phyloP scores from a whole-genome alignment of 352 stramenopile species.

The Phytophthora cactorum region DNA sequence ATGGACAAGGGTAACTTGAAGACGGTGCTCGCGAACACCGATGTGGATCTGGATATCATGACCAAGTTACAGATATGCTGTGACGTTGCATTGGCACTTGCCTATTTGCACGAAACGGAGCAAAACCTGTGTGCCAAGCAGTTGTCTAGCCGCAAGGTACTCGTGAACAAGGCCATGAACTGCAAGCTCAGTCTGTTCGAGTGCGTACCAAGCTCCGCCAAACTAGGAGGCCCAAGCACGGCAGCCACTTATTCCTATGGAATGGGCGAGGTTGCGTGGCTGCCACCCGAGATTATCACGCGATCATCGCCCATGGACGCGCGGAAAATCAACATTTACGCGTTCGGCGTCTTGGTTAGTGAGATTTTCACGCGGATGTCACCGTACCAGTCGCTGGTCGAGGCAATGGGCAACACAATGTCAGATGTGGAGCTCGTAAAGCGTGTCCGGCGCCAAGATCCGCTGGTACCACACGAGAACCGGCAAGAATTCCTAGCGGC shows the following conservation, averaged over 20 bases:
- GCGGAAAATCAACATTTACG: constrained; percentile 64
- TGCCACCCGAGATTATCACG: constrained; percentile 61
- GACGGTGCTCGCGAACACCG: constrained; percentile 57
- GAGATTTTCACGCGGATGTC: constrained; percentile 61
- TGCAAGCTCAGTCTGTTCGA: constrained; percentile 75
- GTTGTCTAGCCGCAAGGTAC: constrained; percentile 63
- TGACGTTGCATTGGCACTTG: constrained; percentile 64
- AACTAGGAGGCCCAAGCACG: constrained; percentile 31
- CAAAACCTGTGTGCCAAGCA: constrained; percentile 55
- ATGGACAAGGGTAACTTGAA: constrained; percentile 76
- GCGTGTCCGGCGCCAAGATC: constrained; percentile 42
- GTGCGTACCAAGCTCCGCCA: constrained; percentile 49
- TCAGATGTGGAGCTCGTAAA: constrained; percentile 56
- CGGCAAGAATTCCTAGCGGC: constrained; percentile 46
- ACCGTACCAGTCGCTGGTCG: constrained; percentile 55
- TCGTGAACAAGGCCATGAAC: constrained; percentile 49
- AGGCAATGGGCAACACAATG: constrained; percentile 58
- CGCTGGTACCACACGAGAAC: constrained; percentile 53
- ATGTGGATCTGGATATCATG: constrained; percentile 59
- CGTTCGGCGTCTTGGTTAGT: constrained; percentile 66
- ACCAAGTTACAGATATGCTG: constrained; percentile 72
- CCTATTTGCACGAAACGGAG: constrained; percentile 64
- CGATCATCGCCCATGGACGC: constrained; percentile 52
- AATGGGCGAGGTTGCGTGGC: constrained; percentile 56
- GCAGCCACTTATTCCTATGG: constrained; percentile 40